Conservation (phyloP, 1,284 basidiomycete genomes). For the Fomitopsis schrenkii region DNA sequence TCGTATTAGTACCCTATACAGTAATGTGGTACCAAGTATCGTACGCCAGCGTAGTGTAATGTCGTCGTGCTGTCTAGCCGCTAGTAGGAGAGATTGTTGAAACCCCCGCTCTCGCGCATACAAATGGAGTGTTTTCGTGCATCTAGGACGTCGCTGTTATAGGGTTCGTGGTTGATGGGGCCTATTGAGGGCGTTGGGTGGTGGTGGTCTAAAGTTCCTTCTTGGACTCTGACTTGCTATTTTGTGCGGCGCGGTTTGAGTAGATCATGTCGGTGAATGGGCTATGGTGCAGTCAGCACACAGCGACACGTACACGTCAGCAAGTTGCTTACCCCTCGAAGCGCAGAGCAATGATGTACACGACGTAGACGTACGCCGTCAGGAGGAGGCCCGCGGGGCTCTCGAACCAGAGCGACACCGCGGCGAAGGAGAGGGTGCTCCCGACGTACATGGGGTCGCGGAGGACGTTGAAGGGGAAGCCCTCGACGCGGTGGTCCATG, state of each 20-base stretch:
- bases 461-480: constrained; percentile 95
- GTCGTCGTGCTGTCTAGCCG: background rate
- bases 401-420: constrained; percentile 83
- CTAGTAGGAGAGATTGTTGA: too few relatives aligned
- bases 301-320: background rate
- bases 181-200: background rate
- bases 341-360: constrained; percentile 78
- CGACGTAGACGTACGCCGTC: constrained; percentile 74
- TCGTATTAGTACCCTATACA: background rate
- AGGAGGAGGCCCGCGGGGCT: constrained; percentile 77
- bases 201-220: constrained; percentile 27
- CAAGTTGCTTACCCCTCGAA: constrained; percentile 75
- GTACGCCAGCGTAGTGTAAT: background rate
- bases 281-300: constrained; percentile 29
- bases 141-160: background rate
- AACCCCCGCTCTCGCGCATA: too few relatives aligned
- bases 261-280: constrained; percentile 86
- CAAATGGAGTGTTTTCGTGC: background rate
- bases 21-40: background rate
- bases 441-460: constrained; percentile 96
- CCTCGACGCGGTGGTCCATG: constrained; percentile 83
- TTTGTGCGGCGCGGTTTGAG: constrained; percentile 43
- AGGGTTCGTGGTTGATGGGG: background rate
- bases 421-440: constrained; percentile 83
- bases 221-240: constrained; percentile 19